phyloP scores from a whole-genome alignment of 305 asterid species.

The Striga hermonthica region DNA sequence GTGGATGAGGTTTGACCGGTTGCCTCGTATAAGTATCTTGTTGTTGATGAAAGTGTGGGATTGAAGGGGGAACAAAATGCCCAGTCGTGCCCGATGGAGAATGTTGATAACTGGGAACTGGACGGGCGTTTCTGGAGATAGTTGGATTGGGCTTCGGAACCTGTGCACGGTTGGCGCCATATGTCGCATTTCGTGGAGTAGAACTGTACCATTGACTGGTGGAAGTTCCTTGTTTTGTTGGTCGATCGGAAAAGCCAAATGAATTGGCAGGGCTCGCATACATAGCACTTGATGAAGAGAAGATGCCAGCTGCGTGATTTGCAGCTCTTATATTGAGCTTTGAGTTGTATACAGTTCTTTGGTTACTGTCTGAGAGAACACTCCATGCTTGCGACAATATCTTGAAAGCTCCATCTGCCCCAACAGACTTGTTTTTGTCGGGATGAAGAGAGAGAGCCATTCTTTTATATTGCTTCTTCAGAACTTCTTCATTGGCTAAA shows the following conservation, averaged over 20 bases:
- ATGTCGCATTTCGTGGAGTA: neutral
- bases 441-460: constrained; percentile 65
- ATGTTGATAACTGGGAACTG: constrained; percentile 4
- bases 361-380: constrained; percentile 47
- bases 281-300: constrained; percentile 6
- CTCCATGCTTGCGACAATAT: constrained; percentile 58
- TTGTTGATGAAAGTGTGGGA: constrained; percentile 9
- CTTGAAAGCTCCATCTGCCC: constrained; percentile 71
- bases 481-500: constrained; percentile 35
- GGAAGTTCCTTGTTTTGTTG: constrained; percentile 26
- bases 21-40: constrained; percentile 16
- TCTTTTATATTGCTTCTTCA: constrained; percentile 43
- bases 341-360: constrained; percentile 42
- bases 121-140: constrained; percentile 21
- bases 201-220: constrained; percentile 20
- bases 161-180: too few species aligned
- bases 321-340: constrained; percentile 36
- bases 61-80: too few species aligned
- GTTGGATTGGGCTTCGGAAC: constrained; percentile 1
- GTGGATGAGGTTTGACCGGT: constrained; percentile 26
- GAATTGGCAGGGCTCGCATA: constrained; percentile 27
- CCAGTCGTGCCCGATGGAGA: neutral
- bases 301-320: constrained; percentile 18
- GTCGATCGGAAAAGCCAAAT: constrained; percentile 25
- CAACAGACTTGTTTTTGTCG: constrained; percentile 57